Evolutionary conservation across 2,329 filamentous ascomycete species (phyloP), one percentile per base, ranked within the genome.

Genomic region (Hypoxylon sp.): DNA sequence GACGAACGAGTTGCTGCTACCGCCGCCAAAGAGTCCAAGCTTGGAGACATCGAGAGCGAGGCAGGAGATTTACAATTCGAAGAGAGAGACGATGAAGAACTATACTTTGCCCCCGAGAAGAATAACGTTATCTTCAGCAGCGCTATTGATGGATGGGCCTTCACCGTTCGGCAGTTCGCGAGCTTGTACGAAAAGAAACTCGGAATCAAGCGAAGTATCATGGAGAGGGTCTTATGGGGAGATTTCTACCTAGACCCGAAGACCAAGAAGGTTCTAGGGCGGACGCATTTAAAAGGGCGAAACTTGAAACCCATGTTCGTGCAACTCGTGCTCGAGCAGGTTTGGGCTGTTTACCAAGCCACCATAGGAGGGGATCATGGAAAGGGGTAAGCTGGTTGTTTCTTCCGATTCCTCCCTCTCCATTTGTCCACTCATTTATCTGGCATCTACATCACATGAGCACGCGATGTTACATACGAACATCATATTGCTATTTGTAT

Each of bases 121-220:
- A 97, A 97, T 75, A 99, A 99, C 71, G 95, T 99, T 74, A 98
- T 99, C 63, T 99, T 99, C 74, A 92, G 92, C 78, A 98, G 94
- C 73, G 95, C 95, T 58, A 89, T 97, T 54, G 95, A 99, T 72
- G 95, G 95, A n/a, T 99, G 95, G 95, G 95, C 95, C 2, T 99
- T 99, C 70, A 99, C 95, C 0, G 88, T 97, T 46, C 86, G 92
- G 47, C 95, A 99, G 69, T 99, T 99, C 72, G 93, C 95, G 15
- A 86, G 86, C 31, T 79, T 98, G 23, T 99, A 98, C 71, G 94
- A 98, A 76, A 96, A 93, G 80, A 99, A 99, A 74, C 83, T 99
- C 5, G 94, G 95, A 11, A 96, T 98, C 75, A 98, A 97, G 76
- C 85, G 93, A 42, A 87, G 86, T 21, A 77, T 91, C 0, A 83